Percentiles rank a stretch among this genome's conserved stretches.
Conservation (phyloP, 805 yeast genomes). For the Blastobotrys parvus region DNA sequence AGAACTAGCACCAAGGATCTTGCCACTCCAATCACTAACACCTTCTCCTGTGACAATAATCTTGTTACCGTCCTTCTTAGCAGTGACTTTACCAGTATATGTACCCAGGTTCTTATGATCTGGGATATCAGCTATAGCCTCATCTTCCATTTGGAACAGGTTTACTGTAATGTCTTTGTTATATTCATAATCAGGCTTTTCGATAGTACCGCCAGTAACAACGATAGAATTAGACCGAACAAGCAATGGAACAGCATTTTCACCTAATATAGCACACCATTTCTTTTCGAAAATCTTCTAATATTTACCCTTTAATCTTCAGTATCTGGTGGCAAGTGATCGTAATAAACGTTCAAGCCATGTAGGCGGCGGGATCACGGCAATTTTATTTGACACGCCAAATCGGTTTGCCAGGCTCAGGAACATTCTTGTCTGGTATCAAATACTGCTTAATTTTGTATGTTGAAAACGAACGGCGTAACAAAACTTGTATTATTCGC, state of each 20-base stretch:
- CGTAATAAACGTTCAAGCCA: no score
- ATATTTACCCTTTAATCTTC: no score
- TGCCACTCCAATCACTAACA: constrained; percentile 3
- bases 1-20: constrained; percentile 3
- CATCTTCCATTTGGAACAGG: constrained; percentile 18
- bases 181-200: constrained; percentile 26
- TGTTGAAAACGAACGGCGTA: no score
- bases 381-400: no score
- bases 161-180: constrained; percentile 27
- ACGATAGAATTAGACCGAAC: constrained; percentile 26
- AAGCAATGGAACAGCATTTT: constrained; percentile 29
- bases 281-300: no score
- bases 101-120: constrained; percentile 24
- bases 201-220: constrained; percentile 22
- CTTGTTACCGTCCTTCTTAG: constrained; percentile 1
- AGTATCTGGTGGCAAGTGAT: no score
- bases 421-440: no score
- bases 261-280: no score
- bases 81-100: constrained; percentile 19
- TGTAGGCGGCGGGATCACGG: no score
- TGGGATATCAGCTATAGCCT: constrained; percentile 22
- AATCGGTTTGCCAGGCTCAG: no score
- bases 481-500: no score
- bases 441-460: no score
- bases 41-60: constrained; percentile 3